Base-by-base conservation (phyloP, 2,329 filamentous ascomycete species). In the Pseudopyrenochaeta lycopersici region DNA sequence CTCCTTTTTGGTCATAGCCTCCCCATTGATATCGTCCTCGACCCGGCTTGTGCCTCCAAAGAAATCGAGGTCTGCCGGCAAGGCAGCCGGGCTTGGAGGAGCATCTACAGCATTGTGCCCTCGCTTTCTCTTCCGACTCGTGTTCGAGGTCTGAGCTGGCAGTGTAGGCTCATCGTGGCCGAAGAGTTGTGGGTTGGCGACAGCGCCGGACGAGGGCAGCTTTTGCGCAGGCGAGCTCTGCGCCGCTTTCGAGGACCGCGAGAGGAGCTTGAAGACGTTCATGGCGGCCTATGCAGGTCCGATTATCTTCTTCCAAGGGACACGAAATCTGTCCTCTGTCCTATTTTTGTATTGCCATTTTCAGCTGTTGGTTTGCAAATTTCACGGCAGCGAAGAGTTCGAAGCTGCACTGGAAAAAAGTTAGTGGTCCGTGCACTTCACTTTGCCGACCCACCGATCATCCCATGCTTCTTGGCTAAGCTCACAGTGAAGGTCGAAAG, bases 241-340 rank as follows among this genome's bases (percentile, higher is more conserved):
- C 52, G 78, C 69, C 12, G 81, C 77, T 66, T 90, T 91, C 2
- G 86, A 87, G 52, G 88, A 88, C 45, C 89, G 84, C 31, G 89
- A 90, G 54, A 92, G 79, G 29, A 92, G 78, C 67, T 88, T 91
- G 68, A 91, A 80, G 49, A 91, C 87, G 76, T 92, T 89, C 88
- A 90, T 90, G 50, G 43, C 63, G 0, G 23, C 9, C 9, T 4
- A 5, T 27, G 23, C 23, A 9, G 4, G 23, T 5, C 4, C 23
- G 9, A 17, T 12, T 20, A 38, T 11, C 11, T 32, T 27, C 23
- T 27, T 27, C 23, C 4, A 27, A 27, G 23, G 9, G 23, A 27
- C 4, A 27, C 23, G 9, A 27, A 27, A 27, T 5, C 4, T 27
- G n/a, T n/a, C n/a, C n/a, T n/a, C n/a, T n/a, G n/a, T n/a, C n/a